Base-by-base conservation (phyloP, 139 green algal species). In the Diplosphaera chodatii region DNA sequence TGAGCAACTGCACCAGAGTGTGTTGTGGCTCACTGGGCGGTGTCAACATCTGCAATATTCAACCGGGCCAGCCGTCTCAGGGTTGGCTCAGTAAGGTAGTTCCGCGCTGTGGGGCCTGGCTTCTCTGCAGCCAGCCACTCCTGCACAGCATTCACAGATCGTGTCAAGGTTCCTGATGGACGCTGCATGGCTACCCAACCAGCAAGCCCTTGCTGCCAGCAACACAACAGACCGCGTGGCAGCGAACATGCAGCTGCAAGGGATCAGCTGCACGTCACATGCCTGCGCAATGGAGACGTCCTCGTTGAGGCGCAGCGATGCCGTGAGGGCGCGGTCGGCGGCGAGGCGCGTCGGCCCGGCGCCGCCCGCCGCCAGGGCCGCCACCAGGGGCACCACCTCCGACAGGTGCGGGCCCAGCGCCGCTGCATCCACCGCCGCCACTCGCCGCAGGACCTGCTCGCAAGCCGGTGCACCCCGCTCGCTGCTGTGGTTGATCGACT, bases 311-410 rank as follows among this genome's bases (percentile, higher is more conserved):
- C 69, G 33, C 64, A 91, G 69, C 63, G 90, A 64, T 2, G 81
- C 68, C 28, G 70, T 75, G 23, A 90, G 55, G 21, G 78, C 81
- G 41, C 82, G 75, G 71, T 92, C 84, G 22, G 74, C 77, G 33
- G 80, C 73, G 32, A 90, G 40, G 68, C 86, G 84, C 16, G 81
- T 86, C 27, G 77, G 67, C 1, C 86, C 78, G 40, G 68, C 30
- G 25, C 66, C 81, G 30, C 76, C 75, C 30, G 81, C 70, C 37
- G 74, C 64, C 30, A 92, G 76, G 28, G 70, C 69, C 66, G 80
- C 82, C 40, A 93, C 76, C 55, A 67, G 78, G 30, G 88, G 86
- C 69, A 94, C 67, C 48, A 93, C 66, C 18, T 78, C 71, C n/a
- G 76, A 34, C 40, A 85, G 77, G 69, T 89, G 79, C 21, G 85